Conservation (phyloP, 768 basidiomycete species). For the Leccinum arenicola region DNA sequence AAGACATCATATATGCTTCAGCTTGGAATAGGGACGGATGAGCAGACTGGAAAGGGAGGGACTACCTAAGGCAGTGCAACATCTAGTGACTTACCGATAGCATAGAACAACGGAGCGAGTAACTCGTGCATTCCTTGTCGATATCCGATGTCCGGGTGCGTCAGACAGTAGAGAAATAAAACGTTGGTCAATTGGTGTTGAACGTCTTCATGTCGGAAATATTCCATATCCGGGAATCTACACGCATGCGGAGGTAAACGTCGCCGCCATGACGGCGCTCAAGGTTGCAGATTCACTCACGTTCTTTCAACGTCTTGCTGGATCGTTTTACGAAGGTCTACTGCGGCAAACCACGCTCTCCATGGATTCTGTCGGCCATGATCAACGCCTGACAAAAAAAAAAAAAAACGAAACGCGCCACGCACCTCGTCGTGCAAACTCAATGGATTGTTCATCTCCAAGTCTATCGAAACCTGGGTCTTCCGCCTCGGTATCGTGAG, state of each 20-base stretch:
- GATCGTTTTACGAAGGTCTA: conserved; percentile 88
- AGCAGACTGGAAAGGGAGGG: conserved; percentile 13
- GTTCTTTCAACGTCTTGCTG: conserved; percentile 95
- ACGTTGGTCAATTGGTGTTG: conserved; percentile 83
- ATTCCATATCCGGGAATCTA: conserved; percentile 94
- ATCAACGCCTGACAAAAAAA: not conserved
- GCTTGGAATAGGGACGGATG: conserved; percentile 20
- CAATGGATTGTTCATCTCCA: conserved; percentile 77
- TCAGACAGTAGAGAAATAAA: conserved; percentile 78
- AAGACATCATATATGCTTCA: conserved; percentile 25
- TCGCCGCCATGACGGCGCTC: not conserved
- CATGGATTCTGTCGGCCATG: conserved; percentile 73
- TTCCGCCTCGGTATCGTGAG: conserved; percentile 35
- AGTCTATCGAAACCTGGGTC: conserved; percentile 36
- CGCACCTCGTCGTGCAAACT: conserved; percentile 74
- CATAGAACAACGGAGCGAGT: conserved; percentile 82
- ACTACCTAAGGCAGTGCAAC: conserved; percentile 1
- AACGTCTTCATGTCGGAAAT: conserved; percentile 75
- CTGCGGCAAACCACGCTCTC: conserved; percentile 88
- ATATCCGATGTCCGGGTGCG: conserved; percentile 84
- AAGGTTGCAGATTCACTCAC: conserved; percentile 44
- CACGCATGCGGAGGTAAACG: not conserved
- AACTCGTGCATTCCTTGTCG: conserved; percentile 99
- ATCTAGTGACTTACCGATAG: conserved; percentile 32
- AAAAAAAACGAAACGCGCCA: not conserved